Percentiles rank a stretch among this genome's conserved stretches.
Conservation (phyloP, 306 rosid species). For the Styphnolobium japonicum region DNA sequence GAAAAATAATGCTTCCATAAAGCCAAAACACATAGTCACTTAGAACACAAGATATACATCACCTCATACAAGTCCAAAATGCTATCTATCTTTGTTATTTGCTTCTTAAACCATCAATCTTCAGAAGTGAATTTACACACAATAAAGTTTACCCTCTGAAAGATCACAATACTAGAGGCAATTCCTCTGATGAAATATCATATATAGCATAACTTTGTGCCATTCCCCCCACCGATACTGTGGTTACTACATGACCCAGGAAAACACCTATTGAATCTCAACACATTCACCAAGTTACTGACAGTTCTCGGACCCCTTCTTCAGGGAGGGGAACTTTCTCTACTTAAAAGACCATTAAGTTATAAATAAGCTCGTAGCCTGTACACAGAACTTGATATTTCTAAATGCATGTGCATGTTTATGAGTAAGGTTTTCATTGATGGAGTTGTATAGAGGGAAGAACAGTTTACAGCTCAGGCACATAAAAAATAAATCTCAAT, state of each 20-base stretch:
- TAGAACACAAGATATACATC: background rate
- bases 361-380: background rate
- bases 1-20: background rate
- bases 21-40: background rate
- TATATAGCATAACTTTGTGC: background rate
- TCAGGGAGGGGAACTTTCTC: too few relatives aligned
- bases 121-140: background rate
- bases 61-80: slow-evolving; percentile 3
- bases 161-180: background rate
- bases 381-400: slow-evolving; percentile 1
- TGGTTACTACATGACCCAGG: background rate
- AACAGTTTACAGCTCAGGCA: too few relatives aligned
- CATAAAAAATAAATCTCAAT: too few relatives aligned
- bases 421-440: too few relatives aligned
- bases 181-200: background rate
- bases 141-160: background rate
- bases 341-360: too few relatives aligned
- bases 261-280: background rate
- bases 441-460: background rate
- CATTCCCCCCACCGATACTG: background rate
- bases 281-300: too few relatives aligned
- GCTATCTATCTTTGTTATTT: background rate
- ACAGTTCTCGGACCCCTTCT: too few relatives aligned
- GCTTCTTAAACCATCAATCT: background rate
- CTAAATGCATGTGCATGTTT: background rate